Evolutionary conservation across 2,329 filamentous ascomycete species (phyloP).

Genomic region (Diaporthe ilicicola): DNA sequence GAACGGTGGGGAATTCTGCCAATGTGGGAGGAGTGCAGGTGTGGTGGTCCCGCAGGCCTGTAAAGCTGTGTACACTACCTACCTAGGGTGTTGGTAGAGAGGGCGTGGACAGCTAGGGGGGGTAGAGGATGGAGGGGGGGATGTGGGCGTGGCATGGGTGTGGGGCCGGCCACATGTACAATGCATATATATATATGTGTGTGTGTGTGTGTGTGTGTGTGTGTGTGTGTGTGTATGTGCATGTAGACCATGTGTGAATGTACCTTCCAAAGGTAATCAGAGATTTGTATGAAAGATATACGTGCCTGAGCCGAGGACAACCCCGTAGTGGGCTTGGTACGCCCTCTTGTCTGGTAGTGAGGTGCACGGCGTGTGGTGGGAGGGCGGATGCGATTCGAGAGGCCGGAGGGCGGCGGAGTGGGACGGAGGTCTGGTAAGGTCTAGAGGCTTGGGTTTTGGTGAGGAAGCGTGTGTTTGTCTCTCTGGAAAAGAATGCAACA

Average conservation of each 20-base stretch:
- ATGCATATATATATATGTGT: background rate
- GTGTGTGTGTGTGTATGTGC: background rate
- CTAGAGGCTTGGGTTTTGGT: too few relatives aligned
- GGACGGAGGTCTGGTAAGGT: constrained; percentile 1
- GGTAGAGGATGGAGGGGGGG: background rate
- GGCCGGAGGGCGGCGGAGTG: constrained; percentile 20
- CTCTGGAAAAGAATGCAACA: background rate
- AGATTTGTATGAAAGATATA: background rate
- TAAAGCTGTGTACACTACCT: too few relatives aligned
- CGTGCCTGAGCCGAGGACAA: background rate
- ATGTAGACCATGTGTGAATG: too few relatives aligned
- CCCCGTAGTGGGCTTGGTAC: background rate
- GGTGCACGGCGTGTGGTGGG: background rate
- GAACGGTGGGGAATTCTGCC: background rate
- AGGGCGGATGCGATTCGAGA: background rate
- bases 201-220: background rate
- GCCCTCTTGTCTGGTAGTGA: background rate
- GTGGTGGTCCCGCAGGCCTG: constrained; percentile 5
- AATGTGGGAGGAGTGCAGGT: background rate
- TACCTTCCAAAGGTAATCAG: background rate
- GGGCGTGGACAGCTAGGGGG: background rate
- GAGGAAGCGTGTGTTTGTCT: background rate
- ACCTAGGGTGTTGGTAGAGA: too few relatives aligned
- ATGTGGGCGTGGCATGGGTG: background rate
- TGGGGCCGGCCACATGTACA: constrained; percentile 16